phyloP scores from a whole-genome alignment of 1,139 yeast genomes.

The Suhomyces bokatorum region DNA sequence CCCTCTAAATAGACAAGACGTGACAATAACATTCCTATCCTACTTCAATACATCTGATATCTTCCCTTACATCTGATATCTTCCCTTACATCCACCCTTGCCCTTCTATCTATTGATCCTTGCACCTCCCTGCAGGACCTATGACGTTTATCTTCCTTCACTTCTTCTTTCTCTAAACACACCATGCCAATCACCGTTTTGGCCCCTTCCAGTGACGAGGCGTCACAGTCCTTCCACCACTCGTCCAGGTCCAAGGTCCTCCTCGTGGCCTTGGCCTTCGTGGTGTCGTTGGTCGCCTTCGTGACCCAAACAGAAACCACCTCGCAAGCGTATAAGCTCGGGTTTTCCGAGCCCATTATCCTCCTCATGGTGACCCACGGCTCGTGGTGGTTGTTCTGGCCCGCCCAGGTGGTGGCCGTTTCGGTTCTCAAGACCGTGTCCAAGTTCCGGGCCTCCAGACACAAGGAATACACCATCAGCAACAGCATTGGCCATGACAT shows the following conservation, averaged over 20 bases:
- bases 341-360: conserved; percentile 70
- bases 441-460: conserved; percentile 21
- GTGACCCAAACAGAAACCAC: conserved; percentile 82
- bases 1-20: no score
- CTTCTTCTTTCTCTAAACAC: neutral
- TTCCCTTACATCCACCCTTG: no score
- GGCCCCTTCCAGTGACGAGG: conserved; percentile 11
- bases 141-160: neutral
- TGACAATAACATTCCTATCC: no score
- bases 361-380: conserved; percentile 74
- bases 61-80: no score
- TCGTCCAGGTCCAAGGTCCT: conserved; percentile 39
- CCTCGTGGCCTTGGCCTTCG: conserved; percentile 58
- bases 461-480: conserved; percentile 11
- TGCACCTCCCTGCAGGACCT: neutral
- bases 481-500: conserved; percentile 13
- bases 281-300: conserved; percentile 63
- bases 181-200: conserved; percentile 17
- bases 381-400: conserved; percentile 77
- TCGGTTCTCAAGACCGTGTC: conserved; percentile 44
- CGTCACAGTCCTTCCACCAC: conserved; percentile 15
- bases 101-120: no score
- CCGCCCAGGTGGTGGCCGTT: conserved; percentile 58
- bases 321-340: conserved; percentile 61
- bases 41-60: no score